Conservation (phyloP, 129 eudicot species). For the Cynara cardunculus region DNA sequence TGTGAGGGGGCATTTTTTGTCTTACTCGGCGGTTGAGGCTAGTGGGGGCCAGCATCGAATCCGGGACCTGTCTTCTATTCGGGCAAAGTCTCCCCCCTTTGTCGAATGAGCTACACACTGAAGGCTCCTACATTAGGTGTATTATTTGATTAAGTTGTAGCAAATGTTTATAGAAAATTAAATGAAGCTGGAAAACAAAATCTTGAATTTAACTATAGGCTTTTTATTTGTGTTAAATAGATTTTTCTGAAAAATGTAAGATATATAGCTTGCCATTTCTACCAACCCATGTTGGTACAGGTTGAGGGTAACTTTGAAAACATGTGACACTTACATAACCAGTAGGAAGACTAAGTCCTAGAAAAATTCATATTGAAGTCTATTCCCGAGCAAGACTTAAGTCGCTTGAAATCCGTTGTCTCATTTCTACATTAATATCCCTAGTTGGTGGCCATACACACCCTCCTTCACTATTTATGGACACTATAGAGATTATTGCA, state of each 20-base stretch:
- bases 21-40: neutral
- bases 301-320: neutral
- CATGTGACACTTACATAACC: neutral
- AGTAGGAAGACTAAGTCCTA: neutral
- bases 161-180: neutral
- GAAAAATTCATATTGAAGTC: neutral
- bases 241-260: neutral
- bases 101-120: too few relatives aligned
- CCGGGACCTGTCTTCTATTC: neutral
- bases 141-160: neutral
- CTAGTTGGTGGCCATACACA: neutral
- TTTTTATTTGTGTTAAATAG: neutral
- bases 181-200: neutral
- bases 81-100: too few relatives aligned
- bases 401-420: neutral
- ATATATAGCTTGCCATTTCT: neutral
- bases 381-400: neutral
- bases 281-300: neutral
- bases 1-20: neutral
- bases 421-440: neutral
- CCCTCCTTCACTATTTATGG: neutral
- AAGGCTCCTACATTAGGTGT: neutral
- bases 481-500: neutral
- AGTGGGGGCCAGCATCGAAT: neutral
- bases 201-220: neutral